A percentile compares a stretch with the other conserved stretches of the same genome.
Evolutionary conservation across 2,329 filamentous ascomycete species (phyloP).

Genomic region (Aspergillus sp.): DNA sequence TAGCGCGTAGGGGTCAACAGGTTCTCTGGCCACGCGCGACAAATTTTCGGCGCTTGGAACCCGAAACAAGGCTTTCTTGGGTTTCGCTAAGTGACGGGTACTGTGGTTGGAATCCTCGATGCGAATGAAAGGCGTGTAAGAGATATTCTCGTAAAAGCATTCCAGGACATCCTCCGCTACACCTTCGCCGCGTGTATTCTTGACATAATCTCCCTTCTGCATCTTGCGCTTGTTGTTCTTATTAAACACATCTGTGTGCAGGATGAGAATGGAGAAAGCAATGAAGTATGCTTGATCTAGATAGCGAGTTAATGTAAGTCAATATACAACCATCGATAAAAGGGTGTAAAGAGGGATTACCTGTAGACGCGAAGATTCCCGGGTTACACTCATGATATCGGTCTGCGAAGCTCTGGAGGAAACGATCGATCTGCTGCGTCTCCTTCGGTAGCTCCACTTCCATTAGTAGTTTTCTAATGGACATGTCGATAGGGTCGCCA

Average conservation of each 20-base stretch:
- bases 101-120: constrained; percentile 82
- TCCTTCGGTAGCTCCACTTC: constrained; percentile 95
- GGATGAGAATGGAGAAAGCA: constrained; percentile 90
- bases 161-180: constrained; percentile 92
- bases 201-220: constrained; percentile 93
- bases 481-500: constrained; percentile 97
- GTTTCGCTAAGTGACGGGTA: constrained; percentile 70
- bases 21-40: constrained; percentile 70
- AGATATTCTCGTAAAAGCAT: constrained; percentile 98
- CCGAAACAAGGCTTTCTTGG: constrained; percentile 69
- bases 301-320: background rate
- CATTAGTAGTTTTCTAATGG: constrained; percentile 91
- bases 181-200: constrained; percentile 87
- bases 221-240: constrained; percentile 99
- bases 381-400: constrained; percentile 98
- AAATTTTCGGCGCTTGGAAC: constrained; percentile 63
- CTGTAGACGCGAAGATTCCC: constrained; percentile 81
- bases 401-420: constrained; percentile 90
- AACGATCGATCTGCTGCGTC: constrained; percentile 95
- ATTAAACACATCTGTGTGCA: constrained; percentile 99
- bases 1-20: constrained; percentile 90
- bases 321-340: background rate
- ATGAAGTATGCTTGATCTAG: constrained; percentile 95
- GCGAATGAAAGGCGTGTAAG: constrained; percentile 96
- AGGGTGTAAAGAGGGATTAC: constrained; percentile 34